Evolutionary conservation across 140 eudicot genomes (phyloP), one percentile per base, ranked within the genome.

Genomic region (Erigeron philadelphicus): DNA sequence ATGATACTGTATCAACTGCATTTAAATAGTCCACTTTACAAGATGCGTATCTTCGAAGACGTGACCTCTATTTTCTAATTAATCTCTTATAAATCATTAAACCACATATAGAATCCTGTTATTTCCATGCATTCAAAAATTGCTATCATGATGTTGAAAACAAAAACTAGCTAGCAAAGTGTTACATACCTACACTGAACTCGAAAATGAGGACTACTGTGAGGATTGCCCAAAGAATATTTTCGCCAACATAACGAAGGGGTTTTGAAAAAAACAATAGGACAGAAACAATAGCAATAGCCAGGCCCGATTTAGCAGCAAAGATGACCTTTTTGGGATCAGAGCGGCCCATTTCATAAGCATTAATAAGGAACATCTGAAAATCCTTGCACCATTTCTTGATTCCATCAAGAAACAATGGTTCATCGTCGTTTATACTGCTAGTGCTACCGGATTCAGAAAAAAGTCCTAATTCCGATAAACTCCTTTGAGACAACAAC

Each of bases 131-230:
- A 31, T 31, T 31, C 38, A 31, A 31, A 31, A 31, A 31, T 1
- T 31, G 3, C 38, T 31, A 31, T 31, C 4, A 31, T 31, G 38
- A 31, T 31, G 3, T 17, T n/a, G 25, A 7, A 15, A 60, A 60
- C 65, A 35, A 60, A 10, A 21, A 25, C 9, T 31, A 23, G 38
- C 21, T 1, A n/a, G 18, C 9, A 13, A 38, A 42, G n/a, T 18
- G 25, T 40, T 38, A 46, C 62, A 35, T 73, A 89, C 96, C 95
- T 25, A 81, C 83, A 73, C 84, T 89, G 75, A 82, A 84, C 61
- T 89, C 96, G 53, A 89, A 89, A 19, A 89, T 84, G n/a, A 89
- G 87, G 2, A 89, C 83, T 8, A 87, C 96, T 0, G 91, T 86
- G 17, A 89, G 84, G 16, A 89, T 84, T 0, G 95, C 96, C 95